Conservation (phyloP, 176 grass and related monocot species). For the Saccharum spontaneum region DNA sequence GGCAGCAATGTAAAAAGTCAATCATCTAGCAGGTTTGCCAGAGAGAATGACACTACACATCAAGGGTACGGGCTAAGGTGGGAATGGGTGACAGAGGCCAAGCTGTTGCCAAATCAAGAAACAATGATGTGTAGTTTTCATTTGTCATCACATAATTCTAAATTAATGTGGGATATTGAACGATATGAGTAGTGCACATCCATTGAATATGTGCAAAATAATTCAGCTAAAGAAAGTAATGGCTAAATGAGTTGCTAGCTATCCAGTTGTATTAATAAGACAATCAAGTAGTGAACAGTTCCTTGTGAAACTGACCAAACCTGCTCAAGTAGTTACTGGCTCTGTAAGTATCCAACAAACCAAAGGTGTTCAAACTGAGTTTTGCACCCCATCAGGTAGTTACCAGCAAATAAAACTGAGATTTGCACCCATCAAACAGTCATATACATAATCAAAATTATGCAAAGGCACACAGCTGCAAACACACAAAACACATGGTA, state of each 20-base stretch:
- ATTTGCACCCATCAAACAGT: conserved; percentile 84
- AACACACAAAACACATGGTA: conserved; percentile 14
- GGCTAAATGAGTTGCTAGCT: too few relatives aligned
- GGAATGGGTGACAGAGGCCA: neutral
- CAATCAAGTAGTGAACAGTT: too few relatives aligned
- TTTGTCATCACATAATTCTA: too few relatives aligned
- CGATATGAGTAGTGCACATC: neutral
- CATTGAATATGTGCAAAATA: neutral
- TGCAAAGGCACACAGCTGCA: conserved; percentile 93
- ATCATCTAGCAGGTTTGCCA: neutral
- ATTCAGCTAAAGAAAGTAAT: neutral
- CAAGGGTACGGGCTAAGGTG: too few relatives aligned
- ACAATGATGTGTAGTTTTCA: neutral
- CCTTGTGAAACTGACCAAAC: too few relatives aligned
- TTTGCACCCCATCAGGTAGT: neutral
- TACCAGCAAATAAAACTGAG: conserved; percentile 93
- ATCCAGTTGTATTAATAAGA: too few relatives aligned
- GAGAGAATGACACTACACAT: too few relatives aligned
- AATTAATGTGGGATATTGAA: neutral
- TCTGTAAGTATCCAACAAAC: too few relatives aligned
- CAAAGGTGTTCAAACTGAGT: too few relatives aligned
- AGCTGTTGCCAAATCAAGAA: neutral
- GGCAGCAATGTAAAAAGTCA: neutral
- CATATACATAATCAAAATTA: conserved; percentile 90
- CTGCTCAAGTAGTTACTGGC: too few relatives aligned